Evolutionary conservation across 2,329 filamentous ascomycete species (phyloP).

Genomic region (Lachnellula subtilissima): DNA sequence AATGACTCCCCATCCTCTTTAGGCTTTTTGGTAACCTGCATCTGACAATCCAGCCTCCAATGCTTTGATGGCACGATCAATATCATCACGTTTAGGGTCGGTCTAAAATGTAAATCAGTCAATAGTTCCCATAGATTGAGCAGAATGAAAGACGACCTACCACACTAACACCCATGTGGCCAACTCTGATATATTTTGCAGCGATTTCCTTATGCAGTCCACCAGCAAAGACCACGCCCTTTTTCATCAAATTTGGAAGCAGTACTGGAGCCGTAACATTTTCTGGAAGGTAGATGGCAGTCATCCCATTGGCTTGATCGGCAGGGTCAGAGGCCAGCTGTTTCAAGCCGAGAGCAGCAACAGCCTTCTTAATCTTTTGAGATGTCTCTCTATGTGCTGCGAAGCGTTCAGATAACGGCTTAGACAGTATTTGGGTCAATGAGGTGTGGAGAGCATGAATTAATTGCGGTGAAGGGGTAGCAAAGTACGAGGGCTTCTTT

Average conservation of each 20-base stretch:
- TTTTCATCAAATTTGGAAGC: constrained; percentile 77
- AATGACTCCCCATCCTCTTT: constrained; percentile 4
- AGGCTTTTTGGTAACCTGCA: constrained; percentile 55
- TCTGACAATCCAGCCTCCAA: constrained; percentile 71
- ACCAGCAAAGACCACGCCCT: constrained; percentile 89
- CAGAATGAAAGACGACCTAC: constrained; percentile 42
- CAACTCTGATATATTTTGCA: constrained; percentile 88
- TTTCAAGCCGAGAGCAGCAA: constrained; percentile 76
- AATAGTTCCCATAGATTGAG: background rate
- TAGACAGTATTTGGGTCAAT: constrained; percentile 77
- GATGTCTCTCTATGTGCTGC: constrained; percentile 73
- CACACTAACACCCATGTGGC: constrained; percentile 95
- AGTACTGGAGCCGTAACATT: constrained; percentile 75
- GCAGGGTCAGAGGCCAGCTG: constrained; percentile 81
- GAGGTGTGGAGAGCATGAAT: constrained; percentile 89
- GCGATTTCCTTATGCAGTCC: constrained; percentile 96
- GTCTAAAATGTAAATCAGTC: constrained; percentile 41
- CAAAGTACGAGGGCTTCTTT: constrained; percentile 96
- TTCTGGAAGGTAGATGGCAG: constrained; percentile 91
- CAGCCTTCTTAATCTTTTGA: constrained; percentile 78
- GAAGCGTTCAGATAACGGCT: constrained; percentile 77
- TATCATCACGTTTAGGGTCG: constrained; percentile 72
- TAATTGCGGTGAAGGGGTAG: constrained; percentile 90
- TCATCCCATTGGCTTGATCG: constrained; percentile 96
- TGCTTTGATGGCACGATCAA: constrained; percentile 77